Conservation (phyloP, 176 grass and related monocot genomes). For the Aegilops sharonensis region DNA sequence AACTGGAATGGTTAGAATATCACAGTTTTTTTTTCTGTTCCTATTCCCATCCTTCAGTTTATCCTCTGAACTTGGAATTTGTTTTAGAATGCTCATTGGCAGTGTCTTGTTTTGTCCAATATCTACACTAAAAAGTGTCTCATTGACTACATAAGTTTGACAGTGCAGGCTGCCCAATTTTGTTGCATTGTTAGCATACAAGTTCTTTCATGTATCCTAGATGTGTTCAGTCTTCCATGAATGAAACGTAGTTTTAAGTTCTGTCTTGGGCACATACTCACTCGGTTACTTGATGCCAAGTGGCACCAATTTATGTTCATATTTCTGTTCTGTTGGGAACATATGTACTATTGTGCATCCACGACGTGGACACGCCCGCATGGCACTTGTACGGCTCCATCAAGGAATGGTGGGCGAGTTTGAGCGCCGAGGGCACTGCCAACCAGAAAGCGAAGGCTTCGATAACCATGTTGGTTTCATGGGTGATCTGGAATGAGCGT, state of each 20-base stretch:
- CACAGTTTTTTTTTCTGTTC: background rate
- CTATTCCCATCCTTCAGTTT: background rate
- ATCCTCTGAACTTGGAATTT: background rate
- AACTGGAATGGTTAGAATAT: slow-evolving; percentile 82
- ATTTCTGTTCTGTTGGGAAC: background rate
- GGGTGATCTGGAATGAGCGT: too few species aligned
- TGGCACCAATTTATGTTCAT: background rate
- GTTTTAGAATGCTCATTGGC: background rate
- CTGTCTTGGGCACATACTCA: background rate
- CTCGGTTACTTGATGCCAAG: background rate
- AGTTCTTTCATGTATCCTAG: background rate
- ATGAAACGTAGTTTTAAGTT: background rate
- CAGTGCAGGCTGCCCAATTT: background rate
- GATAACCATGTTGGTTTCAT: too few species aligned
- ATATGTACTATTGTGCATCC: background rate
- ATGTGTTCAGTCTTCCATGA: background rate
- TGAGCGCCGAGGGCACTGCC: too few species aligned
- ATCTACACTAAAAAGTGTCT: too few species aligned
- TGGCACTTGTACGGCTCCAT: too few species aligned
- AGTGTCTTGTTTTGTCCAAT: too few species aligned
- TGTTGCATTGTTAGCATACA: background rate
- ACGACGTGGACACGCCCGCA: too few species aligned
- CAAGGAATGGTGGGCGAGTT: too few species aligned
- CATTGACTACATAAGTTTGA: background rate
- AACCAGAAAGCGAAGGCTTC: too few species aligned